Percentiles rank a stretch among this genome's conserved stretches.
phyloP scores from a whole-genome alignment of 768 basidiomycete species.

The Suillus subluteus region DNA sequence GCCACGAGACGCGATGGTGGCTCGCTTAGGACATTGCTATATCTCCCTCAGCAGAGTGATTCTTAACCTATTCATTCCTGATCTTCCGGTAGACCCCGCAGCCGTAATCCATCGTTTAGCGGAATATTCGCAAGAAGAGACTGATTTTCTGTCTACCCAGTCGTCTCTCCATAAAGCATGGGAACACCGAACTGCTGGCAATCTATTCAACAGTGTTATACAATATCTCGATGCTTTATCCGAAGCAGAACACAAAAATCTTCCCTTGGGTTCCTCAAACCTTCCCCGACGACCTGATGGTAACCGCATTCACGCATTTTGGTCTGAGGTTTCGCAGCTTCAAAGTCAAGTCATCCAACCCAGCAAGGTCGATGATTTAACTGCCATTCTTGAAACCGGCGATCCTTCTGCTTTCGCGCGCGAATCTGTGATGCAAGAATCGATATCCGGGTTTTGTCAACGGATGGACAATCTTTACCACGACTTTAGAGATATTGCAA shows the following conservation, averaged over 20 bases:
- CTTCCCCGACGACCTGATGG: constrained; percentile 45
- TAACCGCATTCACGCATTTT: constrained; percentile 61
- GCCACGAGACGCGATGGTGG: constrained; percentile 27
- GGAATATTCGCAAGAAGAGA: constrained; percentile 48
- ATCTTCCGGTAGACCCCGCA: constrained; percentile 86
- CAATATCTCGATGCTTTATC: constrained; percentile 45
- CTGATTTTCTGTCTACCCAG: constrained; percentile 47
- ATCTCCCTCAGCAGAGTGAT: constrained; percentile 61
- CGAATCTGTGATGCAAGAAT: constrained; percentile 78
- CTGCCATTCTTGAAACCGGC: constrained; percentile 37
- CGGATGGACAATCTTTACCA: constrained; percentile 70
- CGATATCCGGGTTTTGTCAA: constrained; percentile 75
- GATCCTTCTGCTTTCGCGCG: constrained; percentile 47
- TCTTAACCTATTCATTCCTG: constrained; percentile 77
- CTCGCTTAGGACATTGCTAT: constrained; percentile 55
- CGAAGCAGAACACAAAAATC: constrained; percentile 32
- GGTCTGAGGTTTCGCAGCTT: constrained; percentile 82
- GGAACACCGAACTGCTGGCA: constrained; percentile 61
- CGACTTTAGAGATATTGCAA: constrained; percentile 71
- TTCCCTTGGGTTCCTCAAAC: constrained; percentile 26
- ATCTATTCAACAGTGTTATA: constrained; percentile 52
- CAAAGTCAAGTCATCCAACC: constrained; percentile 54
- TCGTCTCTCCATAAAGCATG: constrained; percentile 55
- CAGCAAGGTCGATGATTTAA: constrained; percentile 54
- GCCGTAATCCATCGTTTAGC: constrained; percentile 55